Evolutionary conservation across 2,329 filamentous ascomycete genomes (phyloP), one percentile per base, ranked within the genome.

Genomic region (Cladosporium velox): DNA sequence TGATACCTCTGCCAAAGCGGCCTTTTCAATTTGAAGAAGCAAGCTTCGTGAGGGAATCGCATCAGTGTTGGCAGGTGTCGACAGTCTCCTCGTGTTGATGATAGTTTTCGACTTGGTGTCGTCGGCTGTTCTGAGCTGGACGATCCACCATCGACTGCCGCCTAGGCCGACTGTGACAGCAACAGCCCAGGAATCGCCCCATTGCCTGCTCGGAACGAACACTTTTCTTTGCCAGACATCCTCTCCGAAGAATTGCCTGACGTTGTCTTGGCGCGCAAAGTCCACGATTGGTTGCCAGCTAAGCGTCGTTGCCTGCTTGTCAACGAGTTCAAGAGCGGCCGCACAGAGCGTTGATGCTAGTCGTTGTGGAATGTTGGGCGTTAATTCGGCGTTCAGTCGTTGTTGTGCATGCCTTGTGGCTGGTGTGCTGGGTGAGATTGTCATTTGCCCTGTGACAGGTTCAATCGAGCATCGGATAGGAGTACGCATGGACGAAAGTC

Each of bases 101-200:
- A 78, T 70, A 26, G 67, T 63, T 32, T 61, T 68, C 14, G 52
- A 41, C 10, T 60, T 57, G 51, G 66, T 38, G 18, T 65, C 55
- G 14, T 65, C 67, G 26, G 60, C 49, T 26, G 65, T 85, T 79
- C 80, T 88, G 84, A 87, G 77, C 77, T 90, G 85, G 64, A 92
- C 81, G 67, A 93, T 80, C 88, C 90, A 93, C 91, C 91, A 96
- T 68, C 85, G 85, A 74, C 95, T 91, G 63, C 91, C 91, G 72
- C 85, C 84, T 73, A 91, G 83, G 74, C 89, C 88, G 75, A 92
- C 84, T 62, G 88, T 87, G 55, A 90, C 84, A 70, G 89, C 88
- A 47, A 96, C 80, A 68, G 89, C 87, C 91, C 92, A 97, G 62
- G 85, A 81, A 15, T 85, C 75, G 11, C 83, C 84, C 91, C 93